phyloP scores from a whole-genome alignment of 345 rosid genomes.

The Linum lewisii region DNA sequence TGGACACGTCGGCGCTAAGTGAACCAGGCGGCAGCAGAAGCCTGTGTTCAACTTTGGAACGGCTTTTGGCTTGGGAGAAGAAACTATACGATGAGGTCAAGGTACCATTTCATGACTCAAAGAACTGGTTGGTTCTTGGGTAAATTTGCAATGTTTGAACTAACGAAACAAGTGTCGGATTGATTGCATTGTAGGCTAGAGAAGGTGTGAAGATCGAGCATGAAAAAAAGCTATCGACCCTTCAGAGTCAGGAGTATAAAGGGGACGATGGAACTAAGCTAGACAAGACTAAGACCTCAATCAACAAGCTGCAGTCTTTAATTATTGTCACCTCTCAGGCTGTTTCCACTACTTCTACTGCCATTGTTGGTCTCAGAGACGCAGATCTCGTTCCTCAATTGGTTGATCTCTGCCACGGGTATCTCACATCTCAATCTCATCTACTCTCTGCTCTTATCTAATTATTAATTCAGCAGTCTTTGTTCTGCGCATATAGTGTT shows the following conservation, averaged over 20 bases:
- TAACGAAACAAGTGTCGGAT: too few relatives aligned
- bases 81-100: slow-evolving; percentile 88
- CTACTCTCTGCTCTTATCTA: background rate
- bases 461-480: too few relatives aligned
- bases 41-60: slow-evolving; percentile 76
- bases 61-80: slow-evolving; percentile 96
- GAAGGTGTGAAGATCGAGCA: slow-evolving; percentile 92
- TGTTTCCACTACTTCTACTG: slow-evolving; percentile 79
- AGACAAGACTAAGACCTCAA: slow-evolving; percentile 77
- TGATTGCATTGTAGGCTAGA: slow-evolving; percentile 37
- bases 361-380: slow-evolving; percentile 70
- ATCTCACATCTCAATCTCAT: slow-evolving; percentile 7
- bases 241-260: slow-evolving; percentile 91
- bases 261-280: slow-evolving; percentile 76
- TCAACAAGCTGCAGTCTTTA: slow-evolving; percentile 62
- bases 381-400: slow-evolving; percentile 89
- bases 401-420: slow-evolving; percentile 90
- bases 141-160: background rate
- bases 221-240: slow-evolving; percentile 62
- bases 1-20: slow-evolving; percentile 50
- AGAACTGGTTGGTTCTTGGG: background rate
- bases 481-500: background rate
- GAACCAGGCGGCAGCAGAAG: slow-evolving; percentile 60
- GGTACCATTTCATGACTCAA: slow-evolving; percentile 28
- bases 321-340: slow-evolving; percentile 80